These are phyloP conservation scores for Cunninghamia lanceolata DNA, from an alignment of 75 land plant species.

Conservation along the genomic window DNA sequence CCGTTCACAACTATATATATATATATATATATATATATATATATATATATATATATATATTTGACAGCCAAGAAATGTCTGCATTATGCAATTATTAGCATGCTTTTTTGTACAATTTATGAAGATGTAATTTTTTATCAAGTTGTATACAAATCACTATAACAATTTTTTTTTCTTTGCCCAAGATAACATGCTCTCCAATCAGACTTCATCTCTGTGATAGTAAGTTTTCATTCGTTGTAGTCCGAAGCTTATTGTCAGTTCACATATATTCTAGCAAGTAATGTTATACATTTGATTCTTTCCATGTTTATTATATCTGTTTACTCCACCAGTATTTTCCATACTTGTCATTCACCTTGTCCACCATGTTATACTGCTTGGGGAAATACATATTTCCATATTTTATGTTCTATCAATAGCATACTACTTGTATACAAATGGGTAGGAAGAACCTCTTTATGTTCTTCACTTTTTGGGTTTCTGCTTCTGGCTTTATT, in stretches of 20 bases:
- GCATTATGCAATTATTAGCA: neutral
- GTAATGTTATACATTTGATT: neutral
- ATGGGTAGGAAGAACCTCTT: neutral
- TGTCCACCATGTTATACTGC: neutral
- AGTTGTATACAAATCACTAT: neutral
- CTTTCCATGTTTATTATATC: neutral
- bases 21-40: no score
- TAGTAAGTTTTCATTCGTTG: neutral
- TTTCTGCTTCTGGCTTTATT: neutral
- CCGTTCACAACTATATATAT: no score
- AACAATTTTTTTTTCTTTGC: neutral
- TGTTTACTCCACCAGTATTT: neutral
- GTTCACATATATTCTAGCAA: neutral
- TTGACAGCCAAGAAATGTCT: neutral
- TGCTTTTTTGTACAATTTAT: neutral
- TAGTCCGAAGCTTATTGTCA: neutral
- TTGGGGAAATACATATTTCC: neutral
- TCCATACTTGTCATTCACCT: neutral
- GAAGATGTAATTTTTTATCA: neutral
- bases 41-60: no score
- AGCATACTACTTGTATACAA: neutral
- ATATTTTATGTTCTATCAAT: neutral
- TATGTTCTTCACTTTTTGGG: no score
- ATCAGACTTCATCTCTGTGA: neutral
- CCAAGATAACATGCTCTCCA: neutral